These are phyloP conservation scores for Penicillium goetzii DNA, from an alignment of 495 filamentous ascomycete species.

Conservation along the genomic window DNA sequence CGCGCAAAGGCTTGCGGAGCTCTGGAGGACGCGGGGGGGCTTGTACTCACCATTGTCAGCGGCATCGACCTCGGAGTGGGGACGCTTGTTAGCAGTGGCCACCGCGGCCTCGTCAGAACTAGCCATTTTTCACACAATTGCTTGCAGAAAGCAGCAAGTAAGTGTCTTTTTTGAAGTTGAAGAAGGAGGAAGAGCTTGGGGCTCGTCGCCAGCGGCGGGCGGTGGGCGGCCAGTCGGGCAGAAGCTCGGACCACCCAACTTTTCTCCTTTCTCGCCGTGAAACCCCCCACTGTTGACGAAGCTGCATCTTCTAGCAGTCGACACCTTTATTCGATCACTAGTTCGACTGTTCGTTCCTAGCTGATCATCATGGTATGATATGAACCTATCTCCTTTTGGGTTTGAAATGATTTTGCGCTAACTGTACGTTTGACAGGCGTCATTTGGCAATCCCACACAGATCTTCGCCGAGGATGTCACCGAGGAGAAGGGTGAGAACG, in stretches of 20 bases:
- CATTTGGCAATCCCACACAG: constrained; percentile 85
- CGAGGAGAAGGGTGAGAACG: constrained; percentile 99
- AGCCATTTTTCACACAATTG: constrained; percentile 33
- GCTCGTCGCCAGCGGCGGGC: constrained; percentile 27
- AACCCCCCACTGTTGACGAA: constrained; percentile 37
- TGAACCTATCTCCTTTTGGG: too few relatives aligned
- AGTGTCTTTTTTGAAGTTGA: constrained; percentile 4
- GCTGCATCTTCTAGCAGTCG: constrained; percentile 28
- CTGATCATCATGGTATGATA: constrained; percentile 43
- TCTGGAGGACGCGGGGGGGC: neutral
- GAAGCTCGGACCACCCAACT: constrained; percentile 50
- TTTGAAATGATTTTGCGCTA: constrained; percentile 9
- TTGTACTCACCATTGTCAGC: constrained; percentile 39
- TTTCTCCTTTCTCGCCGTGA: constrained; percentile 40
- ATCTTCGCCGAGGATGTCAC: constrained; percentile 98
- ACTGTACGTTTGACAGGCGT: constrained; percentile 36
- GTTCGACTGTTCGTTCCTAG: constrained; percentile 30
- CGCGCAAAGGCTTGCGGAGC: constrained; percentile 10
- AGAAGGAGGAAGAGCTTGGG: constrained; percentile 17
- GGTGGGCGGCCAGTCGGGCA: constrained; percentile 34
- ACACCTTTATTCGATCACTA: constrained; percentile 31
- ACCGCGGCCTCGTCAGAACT: constrained; percentile 29
- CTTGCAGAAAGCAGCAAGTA: constrained; percentile 3
- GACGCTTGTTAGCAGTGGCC: constrained; percentile 36
- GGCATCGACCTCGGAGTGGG: constrained; percentile 44